These are phyloP conservation scores for Barnettozyma hawaiiensis DNA, from an alignment of 1,139 yeast species.

Conservation along the genomic window DNA sequence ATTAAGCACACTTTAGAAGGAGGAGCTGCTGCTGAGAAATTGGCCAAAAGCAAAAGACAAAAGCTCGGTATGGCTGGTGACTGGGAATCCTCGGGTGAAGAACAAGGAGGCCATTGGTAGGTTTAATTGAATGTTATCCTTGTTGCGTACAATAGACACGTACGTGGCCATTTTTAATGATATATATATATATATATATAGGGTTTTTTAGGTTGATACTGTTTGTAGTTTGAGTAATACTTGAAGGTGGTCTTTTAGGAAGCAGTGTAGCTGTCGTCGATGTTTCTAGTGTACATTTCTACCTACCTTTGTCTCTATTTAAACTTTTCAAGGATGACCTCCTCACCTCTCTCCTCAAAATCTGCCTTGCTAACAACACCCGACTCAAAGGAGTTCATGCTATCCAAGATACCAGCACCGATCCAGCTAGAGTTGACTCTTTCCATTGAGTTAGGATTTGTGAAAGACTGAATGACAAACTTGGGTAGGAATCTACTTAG, in stretches of 20 bases:
- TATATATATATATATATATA: too few relatives aligned
- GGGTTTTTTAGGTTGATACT: too few relatives aligned
- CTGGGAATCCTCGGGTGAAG: slow-evolving; percentile 20
- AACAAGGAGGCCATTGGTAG: slow-evolving; percentile 26
- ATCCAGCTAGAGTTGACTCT: slow-evolving; percentile 57
- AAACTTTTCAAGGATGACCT: slow-evolving; percentile 49
- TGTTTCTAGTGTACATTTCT: slow-evolving; percentile 1
- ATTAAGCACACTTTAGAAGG: slow-evolving; percentile 12
- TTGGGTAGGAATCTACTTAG: slow-evolving; percentile 50
- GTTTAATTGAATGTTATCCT: too few relatives aligned
- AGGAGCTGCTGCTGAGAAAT: slow-evolving; percentile 1
- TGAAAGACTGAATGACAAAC: slow-evolving; percentile 35
- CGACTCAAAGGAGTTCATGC: slow-evolving; percentile 40
- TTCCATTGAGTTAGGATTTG: slow-evolving; percentile 37
- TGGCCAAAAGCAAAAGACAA: slow-evolving; percentile 20
- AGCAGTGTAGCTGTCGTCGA: background rate
- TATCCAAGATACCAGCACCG: slow-evolving; percentile 61
- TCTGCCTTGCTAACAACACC: slow-evolving; percentile 52
- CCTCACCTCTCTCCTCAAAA: slow-evolving; percentile 57
- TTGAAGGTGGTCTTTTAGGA: too few relatives aligned
- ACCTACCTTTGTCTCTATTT: slow-evolving; percentile 13
- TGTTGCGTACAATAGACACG: background rate
- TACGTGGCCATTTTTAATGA: too few relatives aligned
- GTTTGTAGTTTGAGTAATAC: too few relatives aligned
- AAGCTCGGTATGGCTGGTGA: slow-evolving; percentile 25